Evolutionary conservation across 2,329 filamentous ascomycete genomes (phyloP).

Genomic region (Trichophyton equinum): DNA sequence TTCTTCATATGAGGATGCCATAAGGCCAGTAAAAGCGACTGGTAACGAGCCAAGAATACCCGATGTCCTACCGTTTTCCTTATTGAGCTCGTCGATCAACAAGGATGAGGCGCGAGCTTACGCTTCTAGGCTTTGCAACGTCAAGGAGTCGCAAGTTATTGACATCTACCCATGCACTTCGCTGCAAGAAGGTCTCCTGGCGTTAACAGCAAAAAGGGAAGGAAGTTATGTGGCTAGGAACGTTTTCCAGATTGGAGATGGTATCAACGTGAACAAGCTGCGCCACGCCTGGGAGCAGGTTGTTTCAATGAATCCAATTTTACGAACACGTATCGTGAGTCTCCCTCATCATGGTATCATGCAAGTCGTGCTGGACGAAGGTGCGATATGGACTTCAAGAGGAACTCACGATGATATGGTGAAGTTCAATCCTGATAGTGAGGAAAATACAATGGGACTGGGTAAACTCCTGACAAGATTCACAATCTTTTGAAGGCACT

Average conservation of each 20-base stretch:
- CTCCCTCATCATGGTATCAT: constrained; percentile 15
- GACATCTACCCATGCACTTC: constrained; percentile 30
- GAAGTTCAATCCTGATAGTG: neutral
- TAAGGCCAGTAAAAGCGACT: neutral
- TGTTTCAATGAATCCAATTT: constrained; percentile 23
- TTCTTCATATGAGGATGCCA: constrained; percentile 7
- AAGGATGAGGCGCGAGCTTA: neutral
- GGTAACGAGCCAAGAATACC: neutral
- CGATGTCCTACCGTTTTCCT: neutral
- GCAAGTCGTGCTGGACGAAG: constrained; percentile 15
- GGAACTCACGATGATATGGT: neutral
- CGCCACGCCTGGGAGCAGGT: constrained; percentile 25
- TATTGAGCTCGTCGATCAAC: neutral
- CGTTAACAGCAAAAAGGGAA: constrained; percentile 22
- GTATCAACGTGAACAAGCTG: constrained; percentile 23
- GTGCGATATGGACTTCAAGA: constrained; percentile 10
- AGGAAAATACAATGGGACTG: neutral
- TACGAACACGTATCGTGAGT: constrained; percentile 26
- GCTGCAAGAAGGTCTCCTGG: constrained; percentile 30
- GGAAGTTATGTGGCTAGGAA: constrained; percentile 27
- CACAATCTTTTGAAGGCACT: neutral
- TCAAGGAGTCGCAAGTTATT: neutral
- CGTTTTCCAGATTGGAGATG: constrained; percentile 17
- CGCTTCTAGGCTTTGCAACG: constrained; percentile 2
- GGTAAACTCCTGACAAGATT: neutral